Base-by-base conservation (phyloP, 805 yeast species). In the Candida vartiovaarae region DNA sequence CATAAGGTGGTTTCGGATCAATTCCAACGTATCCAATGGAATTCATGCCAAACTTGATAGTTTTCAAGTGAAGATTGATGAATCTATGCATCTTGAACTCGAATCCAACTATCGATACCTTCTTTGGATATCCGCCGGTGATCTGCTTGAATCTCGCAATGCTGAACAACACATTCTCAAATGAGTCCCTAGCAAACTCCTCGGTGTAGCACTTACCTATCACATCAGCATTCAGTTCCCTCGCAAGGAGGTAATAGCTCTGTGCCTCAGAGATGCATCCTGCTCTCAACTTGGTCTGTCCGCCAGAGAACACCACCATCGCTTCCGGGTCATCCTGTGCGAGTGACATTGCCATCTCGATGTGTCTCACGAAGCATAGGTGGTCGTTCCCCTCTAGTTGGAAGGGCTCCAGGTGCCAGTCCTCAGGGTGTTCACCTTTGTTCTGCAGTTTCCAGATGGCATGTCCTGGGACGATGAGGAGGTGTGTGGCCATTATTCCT, bases 141-240 rank as follows among this genome's bases (percentile, higher is more conserved):
- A 70, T 46, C 49, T 80, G 78, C 29, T 71, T 59, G 56, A 70
- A 84, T 41, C 78, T 63, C 32, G 74, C 67, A 2, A 82, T 50
- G 50, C 83, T 76, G 59, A 77, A 84, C 3, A 84, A 47, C 5
- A 85, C 74, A 59, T 86, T 86, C 56, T 86, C 95, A 56, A 82
- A 82, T 2, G 93, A 84, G 60, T 86, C 95, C 34, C 87, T 64
- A 0, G 95, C 88, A 57, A 61, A 82, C 51, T 83, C 90, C 55
- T 86, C 95, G 1, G 79, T 63, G 5, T 67, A 47, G 1, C 82
- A 61, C 27, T 57, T 50, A 4, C 42, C 33, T 23, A 23, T 15
- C 8, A 32, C 11, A 9, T 4, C 25, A 32, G 3, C 34, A 43
- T 49, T 45, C 39, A 77, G 50, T 10, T 61, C 56, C 32, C 53